These are phyloP conservation scores for Fusarium subtropicale DNA, from an alignment of 2,329 filamentous ascomycete genomes.

Conservation along the genomic window DNA sequence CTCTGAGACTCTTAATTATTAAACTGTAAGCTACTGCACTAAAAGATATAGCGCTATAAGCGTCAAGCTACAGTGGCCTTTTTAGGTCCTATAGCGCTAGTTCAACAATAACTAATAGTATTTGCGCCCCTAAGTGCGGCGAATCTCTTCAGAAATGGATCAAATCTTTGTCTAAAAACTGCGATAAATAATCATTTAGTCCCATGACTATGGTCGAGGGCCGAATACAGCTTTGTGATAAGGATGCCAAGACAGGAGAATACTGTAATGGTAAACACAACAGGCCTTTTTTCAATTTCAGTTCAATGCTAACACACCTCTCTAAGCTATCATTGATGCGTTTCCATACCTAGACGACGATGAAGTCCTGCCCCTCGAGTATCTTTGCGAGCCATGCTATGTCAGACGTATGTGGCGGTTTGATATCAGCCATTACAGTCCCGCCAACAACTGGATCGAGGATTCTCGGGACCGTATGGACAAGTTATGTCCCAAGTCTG, in stretches of 20 bases:
- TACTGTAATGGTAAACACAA: conserved; percentile 1
- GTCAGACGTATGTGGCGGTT: conserved; percentile 9
- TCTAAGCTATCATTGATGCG: neutral
- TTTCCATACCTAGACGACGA: neutral
- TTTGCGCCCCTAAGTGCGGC: neutral
- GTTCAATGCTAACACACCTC: neutral
- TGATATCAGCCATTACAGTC: conserved; percentile 3
- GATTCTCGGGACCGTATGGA: neutral
- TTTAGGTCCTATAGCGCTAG: too few relatives aligned
- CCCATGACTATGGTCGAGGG: neutral
- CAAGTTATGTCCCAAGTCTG: neutral
- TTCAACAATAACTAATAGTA: conserved; percentile 1
- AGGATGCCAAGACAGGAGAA: neutral
- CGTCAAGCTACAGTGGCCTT: too few relatives aligned
- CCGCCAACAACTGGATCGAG: neutral
- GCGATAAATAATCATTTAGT: neutral
- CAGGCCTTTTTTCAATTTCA: neutral
- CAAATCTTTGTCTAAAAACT: neutral
- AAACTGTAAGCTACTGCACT: too few relatives aligned
- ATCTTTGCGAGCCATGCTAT: conserved; percentile 16
- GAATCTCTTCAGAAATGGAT: neutral
- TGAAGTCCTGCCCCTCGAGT: neutral
- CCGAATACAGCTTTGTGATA: conserved; percentile 5
- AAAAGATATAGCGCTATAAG: too few relatives aligned
- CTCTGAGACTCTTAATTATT: too few relatives aligned